phyloP scores from a whole-genome alignment of 1,284 basidiomycete species.

The Tilletia walkeri region DNA sequence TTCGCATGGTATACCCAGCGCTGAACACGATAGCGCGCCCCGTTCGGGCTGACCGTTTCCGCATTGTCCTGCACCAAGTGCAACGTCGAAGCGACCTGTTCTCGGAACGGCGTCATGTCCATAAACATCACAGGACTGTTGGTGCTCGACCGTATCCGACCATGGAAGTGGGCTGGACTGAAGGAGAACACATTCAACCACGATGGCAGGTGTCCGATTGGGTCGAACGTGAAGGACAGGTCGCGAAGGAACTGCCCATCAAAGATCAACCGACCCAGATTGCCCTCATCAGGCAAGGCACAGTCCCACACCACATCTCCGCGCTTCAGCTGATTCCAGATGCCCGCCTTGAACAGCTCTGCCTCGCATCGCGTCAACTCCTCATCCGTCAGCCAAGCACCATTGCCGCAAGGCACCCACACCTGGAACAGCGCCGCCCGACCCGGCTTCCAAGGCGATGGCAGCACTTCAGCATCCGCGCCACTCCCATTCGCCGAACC shows the following conservation, averaged over 20 bases:
- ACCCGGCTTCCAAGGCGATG: conserved; percentile 49
- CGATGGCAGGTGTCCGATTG: conserved; percentile 55
- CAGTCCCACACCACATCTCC: conserved; percentile 57
- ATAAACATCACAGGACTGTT: conserved; percentile 48
- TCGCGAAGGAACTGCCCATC: conserved; percentile 55
- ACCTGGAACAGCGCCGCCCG: conserved; percentile 55
- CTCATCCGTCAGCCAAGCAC: conserved; percentile 39
- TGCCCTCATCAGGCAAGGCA: conserved; percentile 49
- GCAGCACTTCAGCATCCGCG: conserved; percentile 7
- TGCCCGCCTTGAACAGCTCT: conserved; percentile 52
- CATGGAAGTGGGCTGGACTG: conserved; percentile 57
- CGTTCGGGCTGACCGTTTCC: conserved; percentile 53
- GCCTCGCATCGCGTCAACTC: conserved; percentile 48
- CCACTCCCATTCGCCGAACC: not conserved
- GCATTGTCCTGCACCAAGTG: conserved; percentile 56
- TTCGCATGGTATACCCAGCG: conserved; percentile 57
- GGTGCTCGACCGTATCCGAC: conserved; percentile 48
- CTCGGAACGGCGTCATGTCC: conserved; percentile 52
- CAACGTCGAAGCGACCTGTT: conserved; percentile 52
- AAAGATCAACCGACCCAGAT: conserved; percentile 53
- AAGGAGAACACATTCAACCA: conserved; percentile 56
- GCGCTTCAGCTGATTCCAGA: conserved; percentile 50
- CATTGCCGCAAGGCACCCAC: conserved; percentile 55
- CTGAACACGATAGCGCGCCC: conserved; percentile 54
- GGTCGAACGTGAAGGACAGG: conserved; percentile 53